phyloP scores from a whole-genome alignment of 768 basidiomycete genomes.

The Tubosaeta brunneosetosa region DNA sequence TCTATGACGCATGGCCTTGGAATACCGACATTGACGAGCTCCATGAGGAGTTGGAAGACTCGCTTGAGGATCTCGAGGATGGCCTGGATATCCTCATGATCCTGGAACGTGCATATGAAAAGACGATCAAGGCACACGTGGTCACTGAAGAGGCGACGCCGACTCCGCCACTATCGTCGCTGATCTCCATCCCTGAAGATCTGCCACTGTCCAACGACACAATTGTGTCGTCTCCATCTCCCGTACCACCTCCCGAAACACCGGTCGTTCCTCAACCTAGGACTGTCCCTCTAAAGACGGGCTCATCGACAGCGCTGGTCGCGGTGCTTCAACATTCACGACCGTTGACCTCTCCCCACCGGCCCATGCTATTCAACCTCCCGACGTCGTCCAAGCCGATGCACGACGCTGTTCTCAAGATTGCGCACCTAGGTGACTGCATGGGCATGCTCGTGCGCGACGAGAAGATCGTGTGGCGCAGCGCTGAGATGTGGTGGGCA shows the following conservation, averaged over 20 bases:
- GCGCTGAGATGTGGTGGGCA: conserved; percentile 91
- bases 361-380: conserved; percentile 16
- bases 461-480: conserved; percentile 76
- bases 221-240: not conserved
- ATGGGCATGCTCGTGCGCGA: conserved; percentile 83
- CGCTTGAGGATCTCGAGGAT: conserved; percentile 62
- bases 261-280: conserved; percentile 18
- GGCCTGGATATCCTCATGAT: conserved; percentile 66
- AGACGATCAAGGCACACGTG: conserved; percentile 59
- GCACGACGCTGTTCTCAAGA: conserved; percentile 61
- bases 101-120: conserved; percentile 65
- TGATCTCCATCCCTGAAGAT: conserved; percentile 22
- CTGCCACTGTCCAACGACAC: conserved; percentile 4
- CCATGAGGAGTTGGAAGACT: conserved; percentile 37
- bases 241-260: conserved; percentile 11
- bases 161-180: conserved; percentile 10
- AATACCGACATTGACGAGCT: conserved; percentile 38
- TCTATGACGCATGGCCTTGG: conserved; percentile 29
- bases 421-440: conserved; percentile 86
- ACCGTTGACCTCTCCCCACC: conserved; percentile 12
- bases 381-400: conserved; percentile 30
- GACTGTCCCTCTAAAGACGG: conserved; percentile 44
- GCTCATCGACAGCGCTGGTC: conserved; percentile 65
- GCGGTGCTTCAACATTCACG: conserved; percentile 52
- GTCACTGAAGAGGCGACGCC: conserved; percentile 22